A percentile compares a stretch with the other conserved stretches of the same genome.
Evolutionary conservation across 2,329 filamentous ascomycete species (phyloP).

Genomic region (Aspergillus fructus): DNA sequence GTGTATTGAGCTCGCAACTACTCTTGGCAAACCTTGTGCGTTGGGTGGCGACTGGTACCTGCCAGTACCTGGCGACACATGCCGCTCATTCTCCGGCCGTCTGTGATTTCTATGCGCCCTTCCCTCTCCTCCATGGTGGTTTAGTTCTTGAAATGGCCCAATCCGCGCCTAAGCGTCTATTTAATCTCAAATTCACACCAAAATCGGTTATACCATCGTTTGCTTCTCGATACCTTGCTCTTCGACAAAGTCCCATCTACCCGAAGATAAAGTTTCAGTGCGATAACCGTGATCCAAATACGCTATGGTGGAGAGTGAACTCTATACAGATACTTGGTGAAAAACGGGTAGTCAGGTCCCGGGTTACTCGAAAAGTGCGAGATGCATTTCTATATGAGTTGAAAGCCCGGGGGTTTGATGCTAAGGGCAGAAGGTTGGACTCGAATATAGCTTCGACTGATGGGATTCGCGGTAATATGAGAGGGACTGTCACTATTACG

Average conservation of each 20-base stretch:
- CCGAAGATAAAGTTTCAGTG: constrained; percentile 40
- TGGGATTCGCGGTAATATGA: constrained; percentile 25
- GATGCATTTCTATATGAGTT: constrained; percentile 48
- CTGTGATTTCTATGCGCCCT: not conserved
- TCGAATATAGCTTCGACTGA: not conserved
- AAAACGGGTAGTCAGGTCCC: constrained; percentile 50
- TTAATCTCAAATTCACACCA: constrained; percentile 26
- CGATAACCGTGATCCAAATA: constrained; percentile 38
- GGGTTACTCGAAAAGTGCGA: constrained; percentile 44
- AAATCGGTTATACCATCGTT: constrained; percentile 25
- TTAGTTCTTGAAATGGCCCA: constrained; percentile 19
- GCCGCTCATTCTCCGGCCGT: not conserved
- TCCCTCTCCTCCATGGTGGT: not conserved
- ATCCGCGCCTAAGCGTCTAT: constrained; percentile 16
- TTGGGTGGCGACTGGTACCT: not conserved
- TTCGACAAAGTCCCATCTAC: constrained; percentile 33
- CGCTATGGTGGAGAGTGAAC: constrained; percentile 50
- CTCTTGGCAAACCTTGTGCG: not conserved
- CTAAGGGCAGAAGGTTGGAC: constrained; percentile 26
- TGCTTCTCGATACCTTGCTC: constrained; percentile 30
- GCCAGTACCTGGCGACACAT: not conserved
- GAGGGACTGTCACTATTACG: constrained; percentile 38
- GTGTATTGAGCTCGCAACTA: not conserved
- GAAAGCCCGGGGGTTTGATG: constrained; percentile 46
- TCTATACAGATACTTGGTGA: constrained; percentile 24